These are phyloP conservation scores for Oryza nivara DNA, from an alignment of 176 grass and related monocot species.

Conservation along the genomic window DNA sequence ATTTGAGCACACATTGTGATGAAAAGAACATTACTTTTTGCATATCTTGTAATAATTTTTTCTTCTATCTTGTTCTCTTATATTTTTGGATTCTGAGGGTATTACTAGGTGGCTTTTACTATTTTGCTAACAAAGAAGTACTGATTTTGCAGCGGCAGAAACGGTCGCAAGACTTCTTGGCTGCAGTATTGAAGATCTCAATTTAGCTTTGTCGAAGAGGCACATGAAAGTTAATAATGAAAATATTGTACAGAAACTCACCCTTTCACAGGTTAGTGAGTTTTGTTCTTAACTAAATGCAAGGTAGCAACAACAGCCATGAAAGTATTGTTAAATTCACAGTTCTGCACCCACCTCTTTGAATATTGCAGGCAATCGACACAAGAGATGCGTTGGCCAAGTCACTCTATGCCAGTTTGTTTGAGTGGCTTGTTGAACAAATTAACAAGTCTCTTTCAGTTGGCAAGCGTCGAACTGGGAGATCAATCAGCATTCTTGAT, in stretches of 20 bases:
- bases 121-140: slow-evolving; percentile 16
- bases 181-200: slow-evolving; percentile 80
- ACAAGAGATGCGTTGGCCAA: slow-evolving; percentile 95
- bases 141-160: slow-evolving; percentile 68
- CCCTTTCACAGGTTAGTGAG: slow-evolving; percentile 79
- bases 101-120: background rate
- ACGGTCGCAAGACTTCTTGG: slow-evolving; percentile 90
- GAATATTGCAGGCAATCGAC: slow-evolving; percentile 76
- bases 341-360: slow-evolving; percentile 33
- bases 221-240: slow-evolving; percentile 98
- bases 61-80: background rate
- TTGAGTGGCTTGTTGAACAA: slow-evolving; percentile 97
- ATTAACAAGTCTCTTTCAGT: slow-evolving; percentile 93
- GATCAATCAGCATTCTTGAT: slow-evolving; percentile 99
- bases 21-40: background rate
- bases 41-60: background rate
- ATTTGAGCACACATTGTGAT: background rate
- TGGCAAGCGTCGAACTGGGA: slow-evolving; percentile 80
- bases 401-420: slow-evolving; percentile 92
- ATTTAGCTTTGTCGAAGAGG: slow-evolving; percentile 77
- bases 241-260: slow-evolving; percentile 98
- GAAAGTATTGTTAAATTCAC: slow-evolving; percentile 27
- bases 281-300: slow-evolving; percentile 34
- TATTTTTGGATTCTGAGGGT: background rate
- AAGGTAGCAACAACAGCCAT: slow-evolving; percentile 23